Evolutionary conservation across 2,329 filamentous ascomycete species (phyloP).

Genomic region (Neonectria faginata): DNA sequence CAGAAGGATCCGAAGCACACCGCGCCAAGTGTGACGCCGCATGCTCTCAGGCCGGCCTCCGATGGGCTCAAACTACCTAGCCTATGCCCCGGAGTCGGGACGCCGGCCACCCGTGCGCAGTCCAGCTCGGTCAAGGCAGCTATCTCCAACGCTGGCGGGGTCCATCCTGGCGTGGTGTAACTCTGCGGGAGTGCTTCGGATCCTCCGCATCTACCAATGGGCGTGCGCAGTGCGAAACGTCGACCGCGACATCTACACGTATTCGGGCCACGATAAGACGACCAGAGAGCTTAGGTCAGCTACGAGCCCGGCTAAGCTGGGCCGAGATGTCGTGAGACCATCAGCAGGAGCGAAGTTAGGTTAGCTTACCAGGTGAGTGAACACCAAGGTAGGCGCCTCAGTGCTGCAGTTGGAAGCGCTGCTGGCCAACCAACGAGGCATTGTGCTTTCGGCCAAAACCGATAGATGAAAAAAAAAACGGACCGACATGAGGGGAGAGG

Average conservation of each 20-base stretch:
- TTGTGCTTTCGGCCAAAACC: neutral
- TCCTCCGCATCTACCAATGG: neutral
- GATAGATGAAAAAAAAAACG: neutral
- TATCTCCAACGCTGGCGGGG: neutral
- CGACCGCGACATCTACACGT: neutral
- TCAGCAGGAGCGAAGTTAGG: neutral
- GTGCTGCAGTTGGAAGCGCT: slow-evolving; percentile 3
- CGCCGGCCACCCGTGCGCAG: neutral
- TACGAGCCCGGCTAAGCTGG: neutral
- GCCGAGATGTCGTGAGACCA: neutral
- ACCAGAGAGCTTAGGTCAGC: neutral
- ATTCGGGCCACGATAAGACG: neutral
- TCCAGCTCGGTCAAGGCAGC: neutral
- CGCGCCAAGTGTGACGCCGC: neutral
- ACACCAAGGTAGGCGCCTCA: neutral
- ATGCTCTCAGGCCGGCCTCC: neutral
- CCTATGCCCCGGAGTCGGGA: neutral
- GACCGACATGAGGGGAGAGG: neutral
- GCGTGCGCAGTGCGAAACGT: neutral
- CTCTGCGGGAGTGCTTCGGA: neutral
- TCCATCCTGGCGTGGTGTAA: neutral
- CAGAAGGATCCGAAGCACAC: neutral
- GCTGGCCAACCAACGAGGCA: neutral
- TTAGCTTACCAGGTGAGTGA: neutral
- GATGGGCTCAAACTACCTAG: neutral